A percentile compares a stretch with the other conserved stretches of the same genome.
Evolutionary conservation across 2,329 filamentous ascomycete genomes (phyloP).

Genomic region (Plectosphaerella plurivora): DNA sequence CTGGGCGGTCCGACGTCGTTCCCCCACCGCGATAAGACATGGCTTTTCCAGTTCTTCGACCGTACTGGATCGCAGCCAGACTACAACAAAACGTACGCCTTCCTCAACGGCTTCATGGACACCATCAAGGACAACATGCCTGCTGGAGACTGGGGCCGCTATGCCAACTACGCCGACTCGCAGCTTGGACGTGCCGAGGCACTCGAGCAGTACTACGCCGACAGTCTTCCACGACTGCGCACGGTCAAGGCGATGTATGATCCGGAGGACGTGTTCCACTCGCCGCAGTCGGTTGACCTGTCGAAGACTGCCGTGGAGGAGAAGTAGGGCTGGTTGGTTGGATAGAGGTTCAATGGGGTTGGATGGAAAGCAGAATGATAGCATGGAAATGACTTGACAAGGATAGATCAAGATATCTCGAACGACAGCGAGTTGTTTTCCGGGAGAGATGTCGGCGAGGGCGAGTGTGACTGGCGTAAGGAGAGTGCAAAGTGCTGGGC

Average conservation of each 20-base stretch:
- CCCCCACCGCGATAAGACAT: constrained; percentile 37
- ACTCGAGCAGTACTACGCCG: constrained; percentile 43
- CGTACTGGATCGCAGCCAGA: not conserved
- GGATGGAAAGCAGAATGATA: too few species aligned
- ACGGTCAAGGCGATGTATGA: constrained; percentile 33
- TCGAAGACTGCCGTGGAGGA: too few species aligned
- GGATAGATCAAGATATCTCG: too few species aligned
- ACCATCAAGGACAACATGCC: constrained; percentile 27
- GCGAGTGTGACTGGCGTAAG: not conserved
- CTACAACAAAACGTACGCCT: constrained; percentile 10
- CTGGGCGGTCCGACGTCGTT: constrained; percentile 25
- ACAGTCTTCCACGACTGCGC: constrained; percentile 28
- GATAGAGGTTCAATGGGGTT: too few species aligned
- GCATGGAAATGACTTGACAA: too few species aligned
- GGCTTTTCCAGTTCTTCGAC: constrained; percentile 44
- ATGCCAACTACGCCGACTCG: constrained; percentile 50
- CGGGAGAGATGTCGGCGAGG: too few species aligned
- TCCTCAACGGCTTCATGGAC: constrained; percentile 36
- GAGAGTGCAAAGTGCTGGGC: not conserved
- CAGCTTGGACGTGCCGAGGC: constrained; percentile 40
- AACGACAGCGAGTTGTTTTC: too few species aligned
- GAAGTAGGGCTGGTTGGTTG: too few species aligned
- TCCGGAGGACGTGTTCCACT: constrained; percentile 35
- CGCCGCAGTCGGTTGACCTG: constrained; percentile 24
- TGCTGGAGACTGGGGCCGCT: constrained; percentile 38